Evolutionary conservation across 163 green algal species (phyloP).

Genomic region (Prototheca cutis): DNA sequence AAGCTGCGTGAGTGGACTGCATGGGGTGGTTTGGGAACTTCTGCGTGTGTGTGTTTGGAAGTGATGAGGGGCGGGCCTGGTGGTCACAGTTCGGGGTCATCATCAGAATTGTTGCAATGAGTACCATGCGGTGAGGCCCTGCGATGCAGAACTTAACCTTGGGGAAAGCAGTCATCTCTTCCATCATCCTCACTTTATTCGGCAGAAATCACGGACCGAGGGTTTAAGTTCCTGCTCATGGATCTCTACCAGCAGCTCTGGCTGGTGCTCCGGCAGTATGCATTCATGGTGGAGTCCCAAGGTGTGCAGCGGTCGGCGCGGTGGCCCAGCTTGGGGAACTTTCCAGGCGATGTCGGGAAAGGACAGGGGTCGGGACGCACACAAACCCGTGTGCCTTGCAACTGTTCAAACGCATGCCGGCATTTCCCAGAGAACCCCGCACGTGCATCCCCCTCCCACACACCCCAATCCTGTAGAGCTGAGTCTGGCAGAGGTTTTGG

Average conservation of each 20-base stretch:
- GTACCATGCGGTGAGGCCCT: background rate
- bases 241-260: constrained; percentile 71
- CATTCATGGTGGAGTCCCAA: constrained; percentile 5
- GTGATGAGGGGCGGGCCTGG: background rate
- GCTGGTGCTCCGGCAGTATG: constrained; percentile 62
- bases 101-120: constrained; percentile 1
- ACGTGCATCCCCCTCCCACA: background rate
- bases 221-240: constrained; percentile 73
- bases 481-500: background rate
- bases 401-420: background rate
- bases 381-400: background rate
- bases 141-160: too few species aligned
- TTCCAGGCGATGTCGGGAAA: background rate
- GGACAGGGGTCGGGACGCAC: background rate
- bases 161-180: background rate
- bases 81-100: background rate
- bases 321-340: too few species aligned
- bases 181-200: background rate
- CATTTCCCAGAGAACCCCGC: background rate
- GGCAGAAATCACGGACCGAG: constrained; percentile 41
- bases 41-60: background rate
- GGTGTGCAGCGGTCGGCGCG: too few species aligned
- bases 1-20: too few species aligned
- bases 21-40: too few species aligned
- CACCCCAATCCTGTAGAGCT: background rate